Conservation (phyloP, 73 alveolate species). For the Breviolum minutum region DNA sequence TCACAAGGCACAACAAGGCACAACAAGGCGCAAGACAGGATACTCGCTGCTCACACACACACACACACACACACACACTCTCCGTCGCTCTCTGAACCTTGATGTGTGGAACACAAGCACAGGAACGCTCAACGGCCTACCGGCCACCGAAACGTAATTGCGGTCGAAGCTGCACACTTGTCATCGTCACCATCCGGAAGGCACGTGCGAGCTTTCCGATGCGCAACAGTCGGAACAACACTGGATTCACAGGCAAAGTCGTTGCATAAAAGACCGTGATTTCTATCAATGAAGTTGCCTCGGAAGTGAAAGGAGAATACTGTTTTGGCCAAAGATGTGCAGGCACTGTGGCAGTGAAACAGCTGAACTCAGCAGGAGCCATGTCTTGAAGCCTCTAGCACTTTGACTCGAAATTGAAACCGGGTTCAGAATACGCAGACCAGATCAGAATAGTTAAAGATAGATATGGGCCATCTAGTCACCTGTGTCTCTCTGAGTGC, state of each 20-base stretch:
- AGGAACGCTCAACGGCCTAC: too few relatives aligned
- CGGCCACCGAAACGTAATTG: too few relatives aligned
- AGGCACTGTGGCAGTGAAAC: not conserved
- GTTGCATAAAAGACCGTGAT: conserved; percentile 14
- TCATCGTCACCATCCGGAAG: conserved; percentile 25
- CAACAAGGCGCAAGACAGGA: too few relatives aligned
- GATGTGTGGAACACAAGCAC: too few relatives aligned
- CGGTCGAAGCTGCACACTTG: not conserved
- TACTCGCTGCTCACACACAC: not conserved
- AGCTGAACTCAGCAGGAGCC: not conserved
- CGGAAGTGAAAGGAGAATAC: not conserved
- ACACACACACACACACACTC: not conserved
- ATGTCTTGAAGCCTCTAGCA: not conserved
- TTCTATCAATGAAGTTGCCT: conserved; percentile 23
- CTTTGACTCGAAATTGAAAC: not conserved
- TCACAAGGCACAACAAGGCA: too few relatives aligned
- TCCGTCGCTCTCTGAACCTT: too few relatives aligned
- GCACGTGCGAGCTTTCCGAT: conserved; percentile 50
- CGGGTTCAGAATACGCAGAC: too few relatives aligned
- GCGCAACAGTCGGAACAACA: conserved; percentile 33
- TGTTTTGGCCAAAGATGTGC: not conserved
- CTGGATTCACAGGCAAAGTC: conserved; percentile 18
- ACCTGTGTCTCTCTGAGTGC: not conserved
- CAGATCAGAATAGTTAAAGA: too few relatives aligned
- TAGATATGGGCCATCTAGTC: too few relatives aligned